Evolutionary conservation across 1,284 basidiomycete species (phyloP), one percentile per base, ranked within the genome.

Genomic region (Puccinia triticina): DNA sequence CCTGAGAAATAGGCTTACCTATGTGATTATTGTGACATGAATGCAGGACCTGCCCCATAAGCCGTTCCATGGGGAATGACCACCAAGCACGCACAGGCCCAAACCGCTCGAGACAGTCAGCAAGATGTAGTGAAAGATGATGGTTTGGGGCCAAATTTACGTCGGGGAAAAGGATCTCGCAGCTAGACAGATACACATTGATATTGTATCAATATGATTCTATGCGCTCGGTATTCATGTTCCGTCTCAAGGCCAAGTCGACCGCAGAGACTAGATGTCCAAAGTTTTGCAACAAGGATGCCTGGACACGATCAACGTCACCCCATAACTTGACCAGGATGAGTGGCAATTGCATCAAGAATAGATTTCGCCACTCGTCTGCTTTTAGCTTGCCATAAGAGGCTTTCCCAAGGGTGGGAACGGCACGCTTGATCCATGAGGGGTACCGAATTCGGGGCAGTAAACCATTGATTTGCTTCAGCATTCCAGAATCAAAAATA

Each of bases 301-400:
- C n/a, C 7, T 71, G 40, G 12, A 10, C 14, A 21, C 26, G 50
- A 57, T 46, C n/a, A 21, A 12, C 21, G 40, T 26, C 67, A 12
- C 23, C 12, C 77, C 77, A 80, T 11, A 40, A 5, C 8, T 40
- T 40, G 14, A 26, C 21, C 12, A 81, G 29, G 32, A 74, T 66
- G 4, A 73, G 59, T 5, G 79, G 79, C 11, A 81, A 46, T 74
- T 77, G 75, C 21, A 76, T 76, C 2, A 37, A 21, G 40, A 76
- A 76, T 1, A 76, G 34, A 37, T 59, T 57, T 8, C 82, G 72
- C 75, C 84, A 84, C 43, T 84, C 75, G 26, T 84, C 77, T 0
- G 84, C 84, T 66, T 77, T 83, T 3, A 84, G 73, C 26, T 75
- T 78, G 2, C 84, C 84, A 57, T 73, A 66, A 0, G 32, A 55